Evolutionary conservation across 805 yeast genomes (phyloP).

Genomic region (Ogataea glucozyma): DNA sequence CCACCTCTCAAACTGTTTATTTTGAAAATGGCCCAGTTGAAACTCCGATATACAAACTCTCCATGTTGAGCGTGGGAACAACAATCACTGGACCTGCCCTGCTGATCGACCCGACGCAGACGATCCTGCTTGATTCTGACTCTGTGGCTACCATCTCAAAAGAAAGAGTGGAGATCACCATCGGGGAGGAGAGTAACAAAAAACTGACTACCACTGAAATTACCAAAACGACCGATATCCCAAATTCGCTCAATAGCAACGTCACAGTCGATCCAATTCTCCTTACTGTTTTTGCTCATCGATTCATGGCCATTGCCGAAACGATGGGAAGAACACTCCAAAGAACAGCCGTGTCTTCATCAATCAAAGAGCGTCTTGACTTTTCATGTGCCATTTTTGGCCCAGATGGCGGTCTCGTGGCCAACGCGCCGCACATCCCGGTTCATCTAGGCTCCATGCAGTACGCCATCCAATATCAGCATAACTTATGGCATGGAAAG

Average conservation of each 20-base stretch:
- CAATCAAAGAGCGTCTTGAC: constrained; percentile 45
- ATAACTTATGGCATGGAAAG: constrained; percentile 39
- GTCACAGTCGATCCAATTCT: constrained; percentile 41
- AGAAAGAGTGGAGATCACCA: constrained; percentile 38
- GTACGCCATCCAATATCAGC: constrained; percentile 40
- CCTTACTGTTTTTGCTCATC: constrained; percentile 42
- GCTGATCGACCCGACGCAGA: constrained; percentile 39
- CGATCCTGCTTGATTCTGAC: constrained; percentile 40
- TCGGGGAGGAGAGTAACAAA: no score
- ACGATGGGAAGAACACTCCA: constrained; percentile 45
- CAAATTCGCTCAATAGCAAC: no score
- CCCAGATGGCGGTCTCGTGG: constrained; percentile 40
- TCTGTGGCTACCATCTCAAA: constrained; percentile 38
- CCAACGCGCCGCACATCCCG: constrained; percentile 47
- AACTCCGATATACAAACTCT: constrained; percentile 34
- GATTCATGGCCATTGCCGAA: constrained; percentile 49
- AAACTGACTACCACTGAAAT: no score
- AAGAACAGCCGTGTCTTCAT: constrained; percentile 41
- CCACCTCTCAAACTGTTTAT: constrained; percentile 10
- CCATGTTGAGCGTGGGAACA: constrained; percentile 33
- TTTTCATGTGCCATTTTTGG: constrained; percentile 47
- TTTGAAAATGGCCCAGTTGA: constrained; percentile 15
- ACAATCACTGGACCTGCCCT: constrained; percentile 40
- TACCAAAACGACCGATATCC: no score
- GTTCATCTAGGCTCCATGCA: constrained; percentile 48